Evolutionary conservation across 371 early-diverging fungal genomes (phyloP).

Genomic region (Saksenaea oblongispora): DNA sequence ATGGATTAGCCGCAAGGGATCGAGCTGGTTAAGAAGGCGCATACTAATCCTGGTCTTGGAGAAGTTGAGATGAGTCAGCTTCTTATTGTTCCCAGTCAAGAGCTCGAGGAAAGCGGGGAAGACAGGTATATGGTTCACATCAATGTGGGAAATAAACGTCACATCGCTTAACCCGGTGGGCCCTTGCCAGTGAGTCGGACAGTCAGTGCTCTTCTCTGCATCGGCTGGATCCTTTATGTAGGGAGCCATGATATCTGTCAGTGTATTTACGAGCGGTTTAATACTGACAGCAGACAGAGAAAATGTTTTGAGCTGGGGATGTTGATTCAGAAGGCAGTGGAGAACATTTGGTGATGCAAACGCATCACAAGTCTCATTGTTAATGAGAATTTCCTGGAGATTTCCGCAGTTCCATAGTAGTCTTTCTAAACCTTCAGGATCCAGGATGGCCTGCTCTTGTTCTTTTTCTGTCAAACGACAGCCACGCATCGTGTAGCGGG

Average conservation of each 20-base stretch:
- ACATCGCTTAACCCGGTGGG: neutral
- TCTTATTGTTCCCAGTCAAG: neutral
- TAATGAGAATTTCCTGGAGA: neutral
- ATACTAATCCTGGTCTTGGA: neutral
- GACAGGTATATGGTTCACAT: neutral
- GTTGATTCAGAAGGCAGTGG: neutral
- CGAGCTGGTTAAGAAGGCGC: neutral
- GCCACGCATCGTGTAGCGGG: neutral
- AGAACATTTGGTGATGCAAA: neutral
- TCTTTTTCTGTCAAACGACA: neutral
- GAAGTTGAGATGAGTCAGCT: neutral
- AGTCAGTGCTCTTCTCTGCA: too few species aligned
- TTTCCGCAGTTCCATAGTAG: neutral
- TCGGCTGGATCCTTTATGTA: neutral
- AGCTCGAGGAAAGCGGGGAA: neutral
- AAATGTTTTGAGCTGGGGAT: neutral
- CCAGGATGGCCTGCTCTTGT: neutral
- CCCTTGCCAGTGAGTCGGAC: neutral
- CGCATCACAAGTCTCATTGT: neutral
- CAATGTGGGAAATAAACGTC: neutral
- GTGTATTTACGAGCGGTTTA: neutral
- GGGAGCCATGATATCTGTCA: neutral
- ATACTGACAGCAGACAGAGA: neutral
- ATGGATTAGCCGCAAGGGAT: neutral
- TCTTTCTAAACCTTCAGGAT: neutral